phyloP scores from a whole-genome alignment of 805 yeast species.

The Ogataea allantospora region DNA sequence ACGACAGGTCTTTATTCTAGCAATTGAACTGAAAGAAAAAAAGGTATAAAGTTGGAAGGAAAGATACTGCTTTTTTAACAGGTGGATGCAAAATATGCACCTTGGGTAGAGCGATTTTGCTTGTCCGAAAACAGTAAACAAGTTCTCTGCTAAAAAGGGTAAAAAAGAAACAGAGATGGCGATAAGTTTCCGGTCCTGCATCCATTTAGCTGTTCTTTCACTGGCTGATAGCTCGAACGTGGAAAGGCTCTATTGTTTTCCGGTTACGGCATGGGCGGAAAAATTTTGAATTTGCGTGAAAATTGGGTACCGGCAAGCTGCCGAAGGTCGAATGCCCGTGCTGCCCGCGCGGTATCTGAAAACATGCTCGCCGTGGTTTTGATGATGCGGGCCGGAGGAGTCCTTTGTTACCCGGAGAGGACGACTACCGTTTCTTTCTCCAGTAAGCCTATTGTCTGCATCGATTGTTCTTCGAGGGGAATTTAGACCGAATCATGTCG shows the following conservation, averaged over 20 bases:
- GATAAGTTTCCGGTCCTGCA: conserved; percentile 6
- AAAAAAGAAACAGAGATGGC: conserved; percentile 17
- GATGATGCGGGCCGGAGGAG: no score
- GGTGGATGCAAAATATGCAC: conserved; percentile 17
- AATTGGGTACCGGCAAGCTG: conserved; percentile 4
- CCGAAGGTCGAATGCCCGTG: conserved; percentile 8
- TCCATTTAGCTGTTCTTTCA: conserved; percentile 10
- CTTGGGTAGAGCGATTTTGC: conserved; percentile 12
- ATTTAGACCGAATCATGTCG: background rate
- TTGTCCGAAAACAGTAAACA: conserved; percentile 21
- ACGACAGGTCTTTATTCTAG: conserved; percentile 3
- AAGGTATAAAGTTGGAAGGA: conserved; percentile 14
- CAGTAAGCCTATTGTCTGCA: background rate
- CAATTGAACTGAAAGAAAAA: conserved; percentile 20
- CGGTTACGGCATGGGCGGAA: conserved; percentile 9
- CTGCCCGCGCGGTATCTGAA: background rate
- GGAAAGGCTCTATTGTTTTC: no score
- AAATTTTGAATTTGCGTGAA: conserved; percentile 7
- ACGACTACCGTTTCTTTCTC: background rate
- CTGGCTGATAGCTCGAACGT: conserved; percentile 8
- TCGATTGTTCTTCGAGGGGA: background rate
- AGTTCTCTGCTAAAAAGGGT: conserved; percentile 14
- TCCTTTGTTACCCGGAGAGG: no score
- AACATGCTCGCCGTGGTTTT: background rate
- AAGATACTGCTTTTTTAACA: conserved; percentile 19